phyloP scores from a whole-genome alignment of 108 stramenopile genomes.

The Pelagomonas calceolata region DNA sequence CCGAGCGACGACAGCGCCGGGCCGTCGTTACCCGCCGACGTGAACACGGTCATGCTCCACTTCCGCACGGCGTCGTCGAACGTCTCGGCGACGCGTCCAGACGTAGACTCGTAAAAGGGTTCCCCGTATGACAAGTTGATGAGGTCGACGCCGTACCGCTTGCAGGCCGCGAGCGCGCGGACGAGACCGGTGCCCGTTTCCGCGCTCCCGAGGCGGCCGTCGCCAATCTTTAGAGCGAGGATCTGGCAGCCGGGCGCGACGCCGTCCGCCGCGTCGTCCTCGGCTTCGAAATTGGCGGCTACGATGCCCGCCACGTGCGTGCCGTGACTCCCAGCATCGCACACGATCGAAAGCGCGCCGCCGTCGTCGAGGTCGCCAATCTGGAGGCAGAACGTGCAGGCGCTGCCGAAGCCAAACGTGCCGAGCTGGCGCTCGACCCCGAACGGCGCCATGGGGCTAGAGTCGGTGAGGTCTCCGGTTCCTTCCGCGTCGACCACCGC shows the following conservation, averaged over 20 bases:
- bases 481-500: no score
- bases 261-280: conserved; percentile 43
- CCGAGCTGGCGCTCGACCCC: no score
- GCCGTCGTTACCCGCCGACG: conserved; percentile 78
- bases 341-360: conserved; percentile 53
- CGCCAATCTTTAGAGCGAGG: conserved; percentile 74
- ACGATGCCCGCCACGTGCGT: conserved; percentile 83
- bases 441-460: no score
- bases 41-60: conserved; percentile 59
- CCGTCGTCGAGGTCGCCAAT: conserved; percentile 19
- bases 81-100: conserved; percentile 13
- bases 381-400: no score
- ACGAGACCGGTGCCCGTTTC: conserved; percentile 69
- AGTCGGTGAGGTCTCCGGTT: no score
- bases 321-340: conserved; percentile 73
- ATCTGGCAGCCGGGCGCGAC: conserved; percentile 82
- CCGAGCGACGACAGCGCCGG: conserved; percentile 74
- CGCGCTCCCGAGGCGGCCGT: conserved; percentile 63
- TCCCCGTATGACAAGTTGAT: conserved; percentile 81
- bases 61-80: conserved; percentile 53
- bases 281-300: conserved; percentile 37
- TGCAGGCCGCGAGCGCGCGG: conserved; percentile 64
- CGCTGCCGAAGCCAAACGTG: no score
- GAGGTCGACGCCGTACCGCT: conserved; percentile 57
- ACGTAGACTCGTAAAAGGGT: conserved; percentile 12